Evolutionary conservation across 495 filamentous ascomycete genomes (phyloP), one percentile per base, ranked within the genome.

Genomic region (Hypomontagnella monticulosa): DNA sequence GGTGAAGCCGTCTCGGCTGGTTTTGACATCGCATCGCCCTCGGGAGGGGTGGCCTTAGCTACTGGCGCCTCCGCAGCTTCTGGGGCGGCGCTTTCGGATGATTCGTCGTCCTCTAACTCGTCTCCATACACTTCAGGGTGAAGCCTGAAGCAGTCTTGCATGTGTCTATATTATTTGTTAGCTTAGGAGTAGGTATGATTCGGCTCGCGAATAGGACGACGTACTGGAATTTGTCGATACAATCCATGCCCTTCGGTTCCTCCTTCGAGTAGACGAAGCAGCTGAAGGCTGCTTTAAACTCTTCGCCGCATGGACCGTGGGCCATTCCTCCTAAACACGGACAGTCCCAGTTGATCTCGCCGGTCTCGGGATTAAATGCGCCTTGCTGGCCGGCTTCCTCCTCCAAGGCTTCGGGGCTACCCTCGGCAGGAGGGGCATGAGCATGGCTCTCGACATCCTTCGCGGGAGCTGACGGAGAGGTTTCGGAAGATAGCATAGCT

Each of bases 291-390:
- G 86, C 88, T 79, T 87, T 90, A 84, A 99, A 99, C 71, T 97
- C 85, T 76, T 94, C 92, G 30, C 96, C 95, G 75, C 94, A 99
- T 34, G 96, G 96, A 0, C 95, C 95, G 77, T 97, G 83, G 7
- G 95, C 95, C 95, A 99, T 99, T 23, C 95, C 95, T 47, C 95
- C 95, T 19, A 99, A 81, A 73, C 95, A 99, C 15, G 96, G 95
- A 78, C 95, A 99, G 74, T 97, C 95, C 96, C 96, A 99, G 83
- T 99, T 98, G 79, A 99, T 99, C 84, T 98, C 95, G 65, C 95
- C 95, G 7, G 95, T 99, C 83, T 98, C 96, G 10, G 92, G 92
- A 77, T 99, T 94, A 80, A 97, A 99, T 0, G 95, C 95, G 16
- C 93, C 95, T 75, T 97, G 86, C 63, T 92, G 83, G 51, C 77